These are phyloP conservation scores for Prunus armeniaca DNA, from an alignment of 306 rosid species.

Conservation along the genomic window DNA sequence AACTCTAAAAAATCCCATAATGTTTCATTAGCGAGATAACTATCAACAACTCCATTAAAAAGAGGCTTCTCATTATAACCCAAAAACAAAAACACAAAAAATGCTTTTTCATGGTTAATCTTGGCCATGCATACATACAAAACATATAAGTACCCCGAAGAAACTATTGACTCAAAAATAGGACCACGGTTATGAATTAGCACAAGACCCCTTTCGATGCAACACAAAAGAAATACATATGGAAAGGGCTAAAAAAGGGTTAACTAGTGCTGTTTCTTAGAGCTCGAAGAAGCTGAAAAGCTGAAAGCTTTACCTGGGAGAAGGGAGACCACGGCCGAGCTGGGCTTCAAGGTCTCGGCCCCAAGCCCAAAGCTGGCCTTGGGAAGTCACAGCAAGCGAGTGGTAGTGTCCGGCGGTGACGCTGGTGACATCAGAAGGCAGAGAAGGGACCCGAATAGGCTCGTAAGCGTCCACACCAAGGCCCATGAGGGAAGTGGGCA, in stretches of 20 bases:
- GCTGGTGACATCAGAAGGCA: constrained; percentile 54
- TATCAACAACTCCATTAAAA: neutral
- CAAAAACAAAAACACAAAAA: neutral
- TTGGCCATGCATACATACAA: neutral
- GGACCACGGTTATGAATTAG: no score
- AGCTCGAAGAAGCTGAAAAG: neutral
- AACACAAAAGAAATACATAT: no score
- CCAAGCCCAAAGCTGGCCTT: constrained; percentile 82
- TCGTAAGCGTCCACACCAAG: constrained; percentile 63
- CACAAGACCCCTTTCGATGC: no score
- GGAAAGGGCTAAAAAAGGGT: constrained; percentile 9
- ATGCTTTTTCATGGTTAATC: neutral
- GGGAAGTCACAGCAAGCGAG: constrained; percentile 67
- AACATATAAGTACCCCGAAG: neutral
- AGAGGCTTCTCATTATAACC: neutral
- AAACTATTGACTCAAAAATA: neutral
- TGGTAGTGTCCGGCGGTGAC: constrained; percentile 82
- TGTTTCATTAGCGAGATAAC: neutral
- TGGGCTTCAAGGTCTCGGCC: constrained; percentile 84
- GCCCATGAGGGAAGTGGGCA: constrained; percentile 52
- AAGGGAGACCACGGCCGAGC: constrained; percentile 66
- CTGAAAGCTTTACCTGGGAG: constrained; percentile 40
- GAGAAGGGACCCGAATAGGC: constrained; percentile 51
- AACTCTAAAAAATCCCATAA: neutral
- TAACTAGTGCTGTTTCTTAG: neutral